Conservation (phyloP, 2,329 filamentous ascomycete genomes). For the Fusarium albosuccineum region DNA sequence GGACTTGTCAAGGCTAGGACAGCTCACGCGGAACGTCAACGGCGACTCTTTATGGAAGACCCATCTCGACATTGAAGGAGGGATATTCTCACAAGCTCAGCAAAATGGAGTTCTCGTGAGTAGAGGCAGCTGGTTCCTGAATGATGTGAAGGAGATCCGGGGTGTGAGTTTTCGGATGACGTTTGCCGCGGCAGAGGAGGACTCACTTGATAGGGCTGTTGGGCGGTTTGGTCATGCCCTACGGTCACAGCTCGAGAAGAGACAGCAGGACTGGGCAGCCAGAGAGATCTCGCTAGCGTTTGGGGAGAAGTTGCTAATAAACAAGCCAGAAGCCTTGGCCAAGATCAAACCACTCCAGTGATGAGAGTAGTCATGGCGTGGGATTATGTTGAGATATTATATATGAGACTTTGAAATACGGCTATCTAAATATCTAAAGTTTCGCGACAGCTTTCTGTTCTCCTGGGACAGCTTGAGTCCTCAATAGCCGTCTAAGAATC, state of each 20-base stretch:
- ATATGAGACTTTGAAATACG: no score
- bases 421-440: neutral
- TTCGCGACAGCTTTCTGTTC: constrained; percentile 15
- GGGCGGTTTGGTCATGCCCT: neutral
- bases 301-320: no score
- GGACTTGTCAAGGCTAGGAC: neutral
- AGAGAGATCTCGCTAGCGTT: neutral
- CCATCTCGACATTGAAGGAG: neutral
- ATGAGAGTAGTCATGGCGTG: no score
- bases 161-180: neutral
- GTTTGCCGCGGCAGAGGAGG: neutral
- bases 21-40: neutral
- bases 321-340: no score
- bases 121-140: neutral
- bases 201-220: neutral
- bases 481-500: constrained; percentile 57
- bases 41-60: neutral
- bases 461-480: constrained; percentile 51
- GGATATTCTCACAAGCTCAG: neutral
- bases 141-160: neutral
- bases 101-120: neutral
- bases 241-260: neutral
- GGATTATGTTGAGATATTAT: no score
- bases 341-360: no score
- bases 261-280: neutral